Conservation (phyloP, 257 asterid genomes). For the Lycium ferocissimum region DNA sequence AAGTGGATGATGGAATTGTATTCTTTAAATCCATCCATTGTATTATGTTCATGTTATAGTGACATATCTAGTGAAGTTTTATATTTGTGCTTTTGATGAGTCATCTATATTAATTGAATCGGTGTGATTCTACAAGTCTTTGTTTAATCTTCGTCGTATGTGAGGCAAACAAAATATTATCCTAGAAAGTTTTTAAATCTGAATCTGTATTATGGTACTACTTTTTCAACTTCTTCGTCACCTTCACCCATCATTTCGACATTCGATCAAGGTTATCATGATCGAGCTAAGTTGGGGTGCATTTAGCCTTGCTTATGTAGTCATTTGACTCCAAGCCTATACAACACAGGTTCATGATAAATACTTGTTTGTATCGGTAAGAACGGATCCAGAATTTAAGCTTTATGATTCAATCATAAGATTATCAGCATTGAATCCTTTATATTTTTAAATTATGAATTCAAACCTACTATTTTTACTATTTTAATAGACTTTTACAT, state of each 20-base stretch:
- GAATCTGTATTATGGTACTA: not conserved
- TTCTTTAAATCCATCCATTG: not conserved
- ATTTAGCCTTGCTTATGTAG: not conserved
- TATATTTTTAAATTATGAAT: not conserved
- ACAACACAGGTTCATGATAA: not conserved
- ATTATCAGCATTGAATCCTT: not conserved
- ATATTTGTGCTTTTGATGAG: constrained; percentile 27
- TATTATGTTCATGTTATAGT: constrained; percentile 10
- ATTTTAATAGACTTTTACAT: not conserved
- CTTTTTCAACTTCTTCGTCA: not conserved
- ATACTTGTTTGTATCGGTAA: not conserved
- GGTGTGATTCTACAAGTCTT: not conserved
- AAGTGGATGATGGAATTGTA: constrained; percentile 38
- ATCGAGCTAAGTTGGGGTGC: not conserved
- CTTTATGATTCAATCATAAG: not conserved
- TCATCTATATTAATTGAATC: constrained; percentile 32
- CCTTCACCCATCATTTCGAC: not conserved
- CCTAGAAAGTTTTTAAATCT: not conserved
- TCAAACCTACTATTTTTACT: not conserved
- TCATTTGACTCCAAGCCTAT: not conserved
- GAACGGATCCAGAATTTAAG: not conserved
- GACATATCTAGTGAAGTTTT: constrained; percentile 35
- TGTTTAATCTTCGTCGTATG: constrained; percentile 31
- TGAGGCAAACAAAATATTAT: constrained; percentile 16
- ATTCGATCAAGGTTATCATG: not conserved